Evolutionary conservation across 2,329 filamentous ascomycete genomes (phyloP).

Genomic region (Cadophora luteo-olivacea): DNA sequence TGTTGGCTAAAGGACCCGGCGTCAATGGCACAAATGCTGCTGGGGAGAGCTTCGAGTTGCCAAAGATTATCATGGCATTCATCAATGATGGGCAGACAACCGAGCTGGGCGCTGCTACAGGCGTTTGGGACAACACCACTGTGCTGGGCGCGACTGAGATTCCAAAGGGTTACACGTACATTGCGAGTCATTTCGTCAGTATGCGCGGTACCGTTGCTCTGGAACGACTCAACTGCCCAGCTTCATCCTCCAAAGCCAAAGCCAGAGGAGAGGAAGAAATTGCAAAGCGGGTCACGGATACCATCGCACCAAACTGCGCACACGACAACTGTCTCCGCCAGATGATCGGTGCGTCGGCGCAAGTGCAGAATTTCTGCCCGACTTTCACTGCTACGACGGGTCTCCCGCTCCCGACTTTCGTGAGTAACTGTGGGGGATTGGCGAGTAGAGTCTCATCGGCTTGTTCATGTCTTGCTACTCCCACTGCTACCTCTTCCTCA

Average conservation of each 20-base stretch:
- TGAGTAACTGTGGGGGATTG: background rate
- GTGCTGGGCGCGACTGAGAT: slow-evolving; percentile 49
- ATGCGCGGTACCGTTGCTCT: slow-evolving; percentile 72
- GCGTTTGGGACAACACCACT: slow-evolving; percentile 64
- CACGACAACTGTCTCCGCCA: slow-evolving; percentile 14
- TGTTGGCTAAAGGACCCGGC: slow-evolving; percentile 59
- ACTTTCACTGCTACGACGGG: slow-evolving; percentile 8
- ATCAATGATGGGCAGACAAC: slow-evolving; percentile 71
- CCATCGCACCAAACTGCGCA: slow-evolving; percentile 19
- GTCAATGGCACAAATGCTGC: slow-evolving; percentile 54
- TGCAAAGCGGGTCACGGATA: slow-evolving; percentile 1
- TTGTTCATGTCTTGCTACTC: slow-evolving; percentile 13
- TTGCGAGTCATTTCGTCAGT: slow-evolving; percentile 61
- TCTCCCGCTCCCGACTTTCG: slow-evolving; percentile 7
- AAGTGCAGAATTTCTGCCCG: slow-evolving; percentile 3
- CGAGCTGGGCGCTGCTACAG: slow-evolving; percentile 63
- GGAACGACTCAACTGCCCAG: slow-evolving; percentile 63
- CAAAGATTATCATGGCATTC: slow-evolving; percentile 66
- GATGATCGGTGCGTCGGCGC: background rate
- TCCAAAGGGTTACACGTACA: slow-evolving; percentile 56
- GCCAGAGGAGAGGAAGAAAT: background rate
- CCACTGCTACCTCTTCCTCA: background rate
- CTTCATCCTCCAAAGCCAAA: slow-evolving; percentile 1
- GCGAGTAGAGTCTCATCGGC: slow-evolving; percentile 11
- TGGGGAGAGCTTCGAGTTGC: slow-evolving; percentile 55